Percentiles rank a stretch among this genome's conserved stretches.
phyloP scores from a whole-genome alignment of 139 green algal species.

The Chlorella sorokiniana region DNA sequence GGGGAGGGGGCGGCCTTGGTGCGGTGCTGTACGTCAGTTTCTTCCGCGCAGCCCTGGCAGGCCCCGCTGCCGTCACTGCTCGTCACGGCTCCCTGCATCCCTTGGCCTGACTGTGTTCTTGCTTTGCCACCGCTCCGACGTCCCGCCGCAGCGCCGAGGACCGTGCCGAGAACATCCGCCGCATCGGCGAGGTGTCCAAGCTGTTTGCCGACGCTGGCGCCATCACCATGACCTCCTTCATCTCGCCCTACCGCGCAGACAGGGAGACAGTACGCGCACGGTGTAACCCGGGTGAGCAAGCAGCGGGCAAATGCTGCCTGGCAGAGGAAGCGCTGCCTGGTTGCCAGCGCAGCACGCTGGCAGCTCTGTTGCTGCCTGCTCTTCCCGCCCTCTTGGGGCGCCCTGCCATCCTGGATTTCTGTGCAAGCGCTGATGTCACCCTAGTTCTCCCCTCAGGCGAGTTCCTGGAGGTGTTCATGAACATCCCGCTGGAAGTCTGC shows the following conservation, averaged over 20 bases:
- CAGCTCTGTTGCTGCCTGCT: too few relatives aligned
- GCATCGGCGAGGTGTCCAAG: slow-evolving; percentile 94
- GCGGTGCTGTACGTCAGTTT: too few relatives aligned
- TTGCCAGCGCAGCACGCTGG: too few relatives aligned
- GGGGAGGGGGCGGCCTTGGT: too few relatives aligned
- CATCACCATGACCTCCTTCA: slow-evolving; percentile 95
- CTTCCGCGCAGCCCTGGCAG: too few relatives aligned
- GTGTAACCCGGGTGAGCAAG: slow-evolving; percentile 32
- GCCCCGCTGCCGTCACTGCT: too few relatives aligned
- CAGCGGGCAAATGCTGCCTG: too few relatives aligned
- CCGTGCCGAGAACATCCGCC: slow-evolving; percentile 94
- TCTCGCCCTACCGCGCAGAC: slow-evolving; percentile 90
- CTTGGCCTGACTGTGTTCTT: too few relatives aligned
- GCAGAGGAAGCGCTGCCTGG: too few relatives aligned
- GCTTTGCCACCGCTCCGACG: neutral
- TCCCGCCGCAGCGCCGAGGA: slow-evolving; percentile 53
- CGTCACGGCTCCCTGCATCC: neutral
- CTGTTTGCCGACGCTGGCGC: slow-evolving; percentile 88
- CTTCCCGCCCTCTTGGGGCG: too few relatives aligned
- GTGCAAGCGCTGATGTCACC: neutral
- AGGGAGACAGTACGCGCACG: slow-evolving; percentile 71
- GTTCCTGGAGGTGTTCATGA: slow-evolving; percentile 94
- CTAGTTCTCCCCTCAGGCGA: slow-evolving; percentile 42
- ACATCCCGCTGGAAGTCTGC: slow-evolving; percentile 87
- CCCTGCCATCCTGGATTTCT: too few relatives aligned